phyloP scores from a whole-genome alignment of 2,329 filamentous ascomycete genomes.

The Cladorrhinum sp. region DNA sequence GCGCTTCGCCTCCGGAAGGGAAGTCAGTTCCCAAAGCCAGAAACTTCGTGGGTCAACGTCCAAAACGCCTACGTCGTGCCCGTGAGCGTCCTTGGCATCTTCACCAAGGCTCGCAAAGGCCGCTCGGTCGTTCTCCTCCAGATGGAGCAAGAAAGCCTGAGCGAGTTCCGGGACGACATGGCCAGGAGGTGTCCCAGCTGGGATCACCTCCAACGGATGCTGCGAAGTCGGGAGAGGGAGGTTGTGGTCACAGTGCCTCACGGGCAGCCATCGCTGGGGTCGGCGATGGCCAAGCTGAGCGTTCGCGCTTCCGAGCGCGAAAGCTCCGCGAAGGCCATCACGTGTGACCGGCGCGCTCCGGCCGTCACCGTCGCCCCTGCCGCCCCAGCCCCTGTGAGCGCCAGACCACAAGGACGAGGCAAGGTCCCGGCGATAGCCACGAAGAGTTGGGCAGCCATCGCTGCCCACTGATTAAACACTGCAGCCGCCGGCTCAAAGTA shows the following conservation, averaged over 20 bases:
- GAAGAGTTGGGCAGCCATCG: neutral
- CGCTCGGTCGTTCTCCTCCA: neutral
- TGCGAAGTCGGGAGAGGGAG: neutral
- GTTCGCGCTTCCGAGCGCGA: too few species aligned
- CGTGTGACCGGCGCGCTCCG: too few species aligned
- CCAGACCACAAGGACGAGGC: neutral
- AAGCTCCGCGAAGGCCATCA: too few species aligned
- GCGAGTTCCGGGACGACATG: slow-evolving; percentile 11
- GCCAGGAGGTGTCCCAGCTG: neutral
- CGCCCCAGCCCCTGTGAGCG: neutral
- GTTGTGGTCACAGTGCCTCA: too few species aligned
- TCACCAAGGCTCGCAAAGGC: slow-evolving; percentile 13
- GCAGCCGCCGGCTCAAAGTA: too few species aligned
- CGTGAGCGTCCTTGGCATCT: slow-evolving; percentile 17
- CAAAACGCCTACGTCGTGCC: slow-evolving; percentile 24
- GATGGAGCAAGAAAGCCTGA: slow-evolving; percentile 6
- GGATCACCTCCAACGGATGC: neutral
- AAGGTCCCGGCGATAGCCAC: neutral
- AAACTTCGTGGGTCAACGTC: slow-evolving; percentile 27
- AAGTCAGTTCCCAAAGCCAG: slow-evolving; percentile 23
- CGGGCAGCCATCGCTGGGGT: too few species aligned
- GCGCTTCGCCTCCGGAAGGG: too few species aligned
- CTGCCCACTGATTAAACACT: neutral
- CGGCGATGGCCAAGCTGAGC: too few species aligned
- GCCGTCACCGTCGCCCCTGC: too few species aligned